Evolutionary conservation across 164 flowering plant species (phyloP).

Genomic region (Dillenia turbinata): DNA sequence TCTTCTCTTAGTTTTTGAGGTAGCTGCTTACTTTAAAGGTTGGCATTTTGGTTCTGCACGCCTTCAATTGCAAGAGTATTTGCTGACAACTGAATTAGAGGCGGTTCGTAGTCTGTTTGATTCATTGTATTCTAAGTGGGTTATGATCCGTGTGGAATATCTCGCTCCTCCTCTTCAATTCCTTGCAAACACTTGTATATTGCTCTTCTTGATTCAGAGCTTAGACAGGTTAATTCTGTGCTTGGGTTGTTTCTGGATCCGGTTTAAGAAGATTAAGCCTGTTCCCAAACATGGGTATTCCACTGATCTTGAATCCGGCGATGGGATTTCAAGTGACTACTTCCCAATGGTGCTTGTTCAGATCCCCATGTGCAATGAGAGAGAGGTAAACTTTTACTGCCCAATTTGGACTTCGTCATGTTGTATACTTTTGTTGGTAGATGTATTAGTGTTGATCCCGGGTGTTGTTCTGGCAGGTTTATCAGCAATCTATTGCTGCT

Average conservation of each 20-base stretch:
- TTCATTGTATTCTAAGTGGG: constrained; percentile 71
- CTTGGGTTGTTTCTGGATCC: constrained; percentile 91
- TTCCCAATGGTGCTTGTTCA: constrained; percentile 95
- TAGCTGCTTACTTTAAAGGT: constrained; percentile 72
- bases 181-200: constrained; percentile 67
- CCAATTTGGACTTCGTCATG: no score
- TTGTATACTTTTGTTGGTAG: no score
- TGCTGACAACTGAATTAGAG: constrained; percentile 32
- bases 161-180: constrained; percentile 91
- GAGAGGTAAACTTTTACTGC: constrained; percentile 52
- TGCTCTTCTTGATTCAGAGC: constrained; percentile 80
- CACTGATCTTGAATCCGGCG: constrained; percentile 63
- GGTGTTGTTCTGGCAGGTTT: constrained; percentile 50
- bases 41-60: constrained; percentile 64
- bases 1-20: constrained; percentile 59
- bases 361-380: constrained; percentile 99
- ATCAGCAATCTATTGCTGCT: constrained; percentile 94
- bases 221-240: constrained; percentile 71
- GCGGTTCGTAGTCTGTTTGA: constrained; percentile 43
- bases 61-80: constrained; percentile 33
- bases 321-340: constrained; percentile 32
- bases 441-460: no score
- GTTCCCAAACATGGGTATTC: constrained; percentile 30
- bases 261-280: constrained; percentile 76
- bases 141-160: constrained; percentile 69